Evolutionary conservation across 495 filamentous ascomycete species (phyloP).

Genomic region (Penicillium odoratum): DNA sequence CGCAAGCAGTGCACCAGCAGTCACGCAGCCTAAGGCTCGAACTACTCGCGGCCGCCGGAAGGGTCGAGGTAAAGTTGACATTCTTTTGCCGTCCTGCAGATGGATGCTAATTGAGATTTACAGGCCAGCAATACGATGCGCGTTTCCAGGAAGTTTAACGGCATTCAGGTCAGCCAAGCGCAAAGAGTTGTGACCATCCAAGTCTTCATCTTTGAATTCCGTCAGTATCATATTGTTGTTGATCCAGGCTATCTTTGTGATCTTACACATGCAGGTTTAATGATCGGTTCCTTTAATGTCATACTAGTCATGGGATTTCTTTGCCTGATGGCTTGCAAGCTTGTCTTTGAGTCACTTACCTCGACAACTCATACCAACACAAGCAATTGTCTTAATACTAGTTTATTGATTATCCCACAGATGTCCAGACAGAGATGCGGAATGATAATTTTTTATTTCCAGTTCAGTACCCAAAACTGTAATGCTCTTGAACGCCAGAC

Average conservation of each 20-base stretch:
- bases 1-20: constrained; percentile 16
- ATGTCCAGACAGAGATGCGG: neutral
- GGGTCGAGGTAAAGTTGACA: constrained; percentile 26
- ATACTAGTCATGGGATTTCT: neutral
- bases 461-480: constrained; percentile 29
- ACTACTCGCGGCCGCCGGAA: constrained; percentile 21
- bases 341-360: neutral
- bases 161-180: neutral
- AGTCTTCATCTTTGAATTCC: neutral
- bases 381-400: neutral
- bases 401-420: neutral
- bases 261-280: neutral
- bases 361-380: neutral
- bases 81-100: neutral
- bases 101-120: constrained; percentile 4
- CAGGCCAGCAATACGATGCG: constrained; percentile 38
- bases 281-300: neutral
- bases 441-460: constrained; percentile 25
- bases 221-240: neutral
- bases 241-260: neutral
- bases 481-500: constrained; percentile 29
- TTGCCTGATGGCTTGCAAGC: neutral
- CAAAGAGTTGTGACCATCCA: neutral
- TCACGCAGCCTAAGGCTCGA: constrained; percentile 6
- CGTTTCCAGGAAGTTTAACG: constrained; percentile 31